Base-by-base conservation (phyloP, 495 filamentous ascomycete species). In the Penicillium subrubescens region DNA sequence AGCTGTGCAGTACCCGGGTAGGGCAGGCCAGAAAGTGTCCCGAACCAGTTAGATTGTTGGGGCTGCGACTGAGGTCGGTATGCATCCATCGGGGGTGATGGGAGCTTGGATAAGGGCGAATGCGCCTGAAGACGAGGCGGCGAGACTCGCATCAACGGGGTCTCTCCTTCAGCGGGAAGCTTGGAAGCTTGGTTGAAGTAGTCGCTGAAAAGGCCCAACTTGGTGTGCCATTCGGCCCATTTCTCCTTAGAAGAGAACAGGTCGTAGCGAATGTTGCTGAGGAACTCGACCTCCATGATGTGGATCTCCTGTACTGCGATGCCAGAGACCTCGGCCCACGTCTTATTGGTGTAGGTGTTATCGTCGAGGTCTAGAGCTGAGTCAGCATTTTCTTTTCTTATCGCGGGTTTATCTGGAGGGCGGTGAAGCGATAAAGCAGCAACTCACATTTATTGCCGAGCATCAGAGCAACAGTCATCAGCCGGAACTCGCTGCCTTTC, bases 311-410 rank as follows among this genome's bases (percentile, higher is more conserved):
- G 88, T 14, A 98, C 96, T 5, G 91, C 90, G 62, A 99, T 97
- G 19, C 92, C 90, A 27, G 96, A 97, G 48, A 99, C 96, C 68
- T 99, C 96, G 15, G 96, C 95, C 96, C 96, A 99, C 2, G 96
- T 98, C 82, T 98, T 97, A 82, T 99, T 99, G 57, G 96, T 98
- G 77, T 98, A 99, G 2, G 96, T 98, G 75, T 98, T 99, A 71
- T 99, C 96, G 73, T 99, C 96, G 66, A 99, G 80, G 71, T 97
- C 90, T 93, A 63, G 12, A 48, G 57, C 50, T 61, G 50, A 63
- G 69, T 81, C 72, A 81, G 77, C 68, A 59, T 19, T 1, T 14
- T 0, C 34, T 19, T 25, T 10, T 54, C 51, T 54, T 54, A 54
- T 54, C 51, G 51, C 17, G 1, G 7, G 43, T 8, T 55, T 67